These are phyloP conservation scores for Phytopythium mirpurense DNA, from an alignment of 352 stramenopile genomes.

Conservation along the genomic window DNA sequence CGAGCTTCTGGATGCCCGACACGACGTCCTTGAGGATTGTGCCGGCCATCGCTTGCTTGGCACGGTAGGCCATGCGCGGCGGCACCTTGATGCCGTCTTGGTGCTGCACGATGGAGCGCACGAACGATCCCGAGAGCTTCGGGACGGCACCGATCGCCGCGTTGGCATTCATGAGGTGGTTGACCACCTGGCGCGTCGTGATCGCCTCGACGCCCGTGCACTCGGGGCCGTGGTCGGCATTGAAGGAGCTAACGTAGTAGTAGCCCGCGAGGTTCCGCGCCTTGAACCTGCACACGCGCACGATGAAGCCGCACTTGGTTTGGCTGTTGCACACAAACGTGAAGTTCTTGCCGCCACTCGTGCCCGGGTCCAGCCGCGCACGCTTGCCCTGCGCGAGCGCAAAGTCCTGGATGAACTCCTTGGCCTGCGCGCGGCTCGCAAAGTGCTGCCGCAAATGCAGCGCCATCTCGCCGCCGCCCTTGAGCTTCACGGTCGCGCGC, in stretches of 20 bases:
- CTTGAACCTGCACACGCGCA: conserved; percentile 31
- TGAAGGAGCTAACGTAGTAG: conserved; percentile 35
- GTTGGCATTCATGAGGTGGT: conserved; percentile 23
- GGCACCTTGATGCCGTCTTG: conserved; percentile 33
- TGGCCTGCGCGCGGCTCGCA: conserved; percentile 21
- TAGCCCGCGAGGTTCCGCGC: conserved; percentile 16
- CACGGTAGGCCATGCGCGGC: conserved; percentile 33
- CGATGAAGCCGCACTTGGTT: conserved; percentile 35
- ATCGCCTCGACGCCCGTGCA: conserved; percentile 30
- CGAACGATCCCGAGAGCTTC: conserved; percentile 26
- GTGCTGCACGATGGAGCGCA: conserved; percentile 30
- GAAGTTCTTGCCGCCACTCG: conserved; percentile 48
- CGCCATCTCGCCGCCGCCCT: conserved; percentile 23
- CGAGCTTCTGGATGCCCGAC: conserved; percentile 36
- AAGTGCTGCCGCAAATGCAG: conserved; percentile 33
- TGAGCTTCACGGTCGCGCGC: conserved; percentile 18
- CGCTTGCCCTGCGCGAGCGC: conserved; percentile 42
- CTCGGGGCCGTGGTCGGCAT: conserved; percentile 20
- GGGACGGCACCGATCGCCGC: conserved; percentile 20
- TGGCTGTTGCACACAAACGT: conserved; percentile 39
- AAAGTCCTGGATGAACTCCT: conserved; percentile 45
- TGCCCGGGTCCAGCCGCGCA: conserved; percentile 24
- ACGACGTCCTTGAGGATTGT: conserved; percentile 26
- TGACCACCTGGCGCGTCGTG: conserved; percentile 37
- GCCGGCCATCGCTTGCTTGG: conserved; percentile 19